Evolutionary conservation across 768 basidiomycete species (phyloP), one percentile per base, ranked within the genome.

Genomic region (Dioszegia aurantiaca): DNA sequence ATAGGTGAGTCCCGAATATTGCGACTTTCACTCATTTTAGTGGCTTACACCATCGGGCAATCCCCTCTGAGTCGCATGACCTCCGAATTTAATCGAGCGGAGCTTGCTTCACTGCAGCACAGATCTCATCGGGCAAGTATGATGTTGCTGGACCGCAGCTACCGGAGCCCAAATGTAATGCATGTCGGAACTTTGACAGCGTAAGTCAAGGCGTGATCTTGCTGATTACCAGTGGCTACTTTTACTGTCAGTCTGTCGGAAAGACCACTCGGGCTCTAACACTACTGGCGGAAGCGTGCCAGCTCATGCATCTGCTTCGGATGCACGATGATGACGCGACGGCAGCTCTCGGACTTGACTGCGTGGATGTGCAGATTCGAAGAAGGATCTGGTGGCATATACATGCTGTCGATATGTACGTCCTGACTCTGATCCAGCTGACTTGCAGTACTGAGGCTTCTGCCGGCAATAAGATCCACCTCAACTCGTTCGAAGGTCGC

Each of bases 381-480:
- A 8, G 63, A 31, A 28, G 63, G 36, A 33, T 55, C 4, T 65
- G 61, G 36, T 65, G 63, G 63, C 63, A 62, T 36, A 42, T 58
- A 3, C 45, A 62, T 31, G 61, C 61, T 2, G 61, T 62, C 10
- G 61, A 62, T 33, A 53, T 49, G 61, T 62, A 19, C 31, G 61
- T 58, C 6, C 10, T 21, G 10, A 11, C 43, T 17, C 2, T 36
- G 37, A 2, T 3, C 51, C 11, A 9, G 37, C 51, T 53, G 37
- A 40, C 14, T 4, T 56, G n/a, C 10, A 65, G 63, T 9, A 65
- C 63, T 33, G 56, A 61, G 47, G 60, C 59, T 1, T 58, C 56
- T 14, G 56, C 60, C 2, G 63, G 63, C 3, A 37, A 53, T 21
- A 58, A 53, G 33, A 59, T 56, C 42, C 54, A 55, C 21, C 61